Percentiles rank a stretch among this genome's conserved stretches.
phyloP scores from a whole-genome alignment of 768 basidiomycete genomes.

The Suillus ampliporus region DNA sequence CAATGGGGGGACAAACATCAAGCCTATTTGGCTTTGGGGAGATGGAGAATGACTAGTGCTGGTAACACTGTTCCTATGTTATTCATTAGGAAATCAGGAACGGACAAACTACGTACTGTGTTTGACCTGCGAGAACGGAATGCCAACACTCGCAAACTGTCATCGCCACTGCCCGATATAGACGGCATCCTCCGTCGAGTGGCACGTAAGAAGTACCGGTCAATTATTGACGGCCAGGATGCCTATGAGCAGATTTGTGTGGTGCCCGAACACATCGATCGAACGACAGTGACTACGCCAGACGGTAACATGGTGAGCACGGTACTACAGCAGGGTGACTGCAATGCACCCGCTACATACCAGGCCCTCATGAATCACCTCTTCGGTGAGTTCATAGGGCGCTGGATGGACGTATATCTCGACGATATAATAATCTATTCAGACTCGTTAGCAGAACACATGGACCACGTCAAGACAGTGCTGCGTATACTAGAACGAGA shows the following conservation, averaged over 20 bases:
- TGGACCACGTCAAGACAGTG: conserved; percentile 28
- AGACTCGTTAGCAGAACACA: conserved; percentile 33
- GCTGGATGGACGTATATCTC: conserved; percentile 11
- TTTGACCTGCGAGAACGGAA: conserved; percentile 44
- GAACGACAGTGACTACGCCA: conserved; percentile 31
- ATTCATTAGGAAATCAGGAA: conserved; percentile 33
- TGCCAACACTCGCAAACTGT: conserved; percentile 46
- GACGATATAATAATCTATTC: conserved; percentile 1
- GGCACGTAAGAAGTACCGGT: conserved; percentile 34
- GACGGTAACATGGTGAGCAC: conserved; percentile 35
- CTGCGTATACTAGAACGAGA: conserved; percentile 25
- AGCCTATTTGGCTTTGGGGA: conserved; percentile 35
- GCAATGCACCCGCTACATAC: conserved; percentile 43
- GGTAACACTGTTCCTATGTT: conserved; percentile 28
- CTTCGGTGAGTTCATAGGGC: conserved; percentile 14
- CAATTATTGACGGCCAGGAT: conserved; percentile 48
- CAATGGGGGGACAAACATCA: background rate
- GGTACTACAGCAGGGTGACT: conserved; percentile 38
- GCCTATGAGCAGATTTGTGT: conserved; percentile 51
- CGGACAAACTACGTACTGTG: conserved; percentile 39
- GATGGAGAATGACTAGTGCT: conserved; percentile 39
- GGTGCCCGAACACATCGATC: conserved; percentile 29
- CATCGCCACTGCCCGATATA: conserved; percentile 48
- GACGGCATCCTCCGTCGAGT: conserved; percentile 44
- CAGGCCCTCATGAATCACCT: conserved; percentile 49